Evolutionary conservation across 1,284 basidiomycete genomes (phyloP), one percentile per base, ranked within the genome.

Genomic region (Austroboletus niveus): DNA sequence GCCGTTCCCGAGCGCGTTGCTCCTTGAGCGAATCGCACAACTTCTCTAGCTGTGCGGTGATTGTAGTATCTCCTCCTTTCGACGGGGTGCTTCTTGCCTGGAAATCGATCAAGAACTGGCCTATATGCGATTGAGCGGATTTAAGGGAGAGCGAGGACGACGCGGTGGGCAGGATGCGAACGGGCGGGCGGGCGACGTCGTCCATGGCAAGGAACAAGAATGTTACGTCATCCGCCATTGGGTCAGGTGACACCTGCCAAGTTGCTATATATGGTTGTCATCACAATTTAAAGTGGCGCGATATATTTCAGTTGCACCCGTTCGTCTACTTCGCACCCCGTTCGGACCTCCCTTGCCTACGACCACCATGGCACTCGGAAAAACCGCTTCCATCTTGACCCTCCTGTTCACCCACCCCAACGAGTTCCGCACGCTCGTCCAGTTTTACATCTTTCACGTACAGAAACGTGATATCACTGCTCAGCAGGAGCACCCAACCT

Each of bases 391-490:
- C 46, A 78, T 80, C 77, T 64, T 89, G 54, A 72, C 76, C 46
- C 75, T 89, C 44, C 73, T 84, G 56, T 70, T 94, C 74, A 86
- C 83, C 0, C 89, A 89, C 58, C 89, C 89, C 1, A 58, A 79
- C 56, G 92, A 95, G 65, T 87, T 94, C 67, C 82, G 84, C 55
- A 84, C 80, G 34, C 78, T 95, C 34, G 60, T 91, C 31, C 89
- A 91, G 63, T 94, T 85, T 74, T 84, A 81, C 61, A 58, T 94
- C 49, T 93, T 87, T 74, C 81, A 91, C 68, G 85, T 92, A 58
- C 75, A 81, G 56, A 83, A 83, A 60, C 82, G 92, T 54, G 90
- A 95, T 65, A 90, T 95, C 60, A 84, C 88, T 24, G 76, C 81
- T 14, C 73, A 81, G 51, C 71, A 78, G 53, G 89, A 94, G 58